Evolutionary conservation across 345 rosid genomes (phyloP).

Genomic region (Triadica sebifera): DNA sequence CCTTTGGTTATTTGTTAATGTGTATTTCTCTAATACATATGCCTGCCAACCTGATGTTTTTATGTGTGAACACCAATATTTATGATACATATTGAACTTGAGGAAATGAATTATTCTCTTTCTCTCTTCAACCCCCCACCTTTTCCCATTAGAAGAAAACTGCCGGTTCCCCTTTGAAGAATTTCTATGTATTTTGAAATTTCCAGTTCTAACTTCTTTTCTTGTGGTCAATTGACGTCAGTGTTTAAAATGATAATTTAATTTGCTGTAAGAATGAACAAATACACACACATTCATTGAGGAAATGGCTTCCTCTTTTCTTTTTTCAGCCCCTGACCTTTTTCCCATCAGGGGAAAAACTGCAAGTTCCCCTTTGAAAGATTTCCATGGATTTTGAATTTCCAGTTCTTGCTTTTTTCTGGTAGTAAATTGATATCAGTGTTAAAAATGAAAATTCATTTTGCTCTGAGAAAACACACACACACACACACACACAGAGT

Average conservation of each 20-base stretch:
- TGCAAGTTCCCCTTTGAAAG: not conserved
- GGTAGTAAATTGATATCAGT: not conserved
- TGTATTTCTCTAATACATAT: too few relatives aligned
- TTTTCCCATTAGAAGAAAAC: not conserved
- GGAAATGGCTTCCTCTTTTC: not conserved
- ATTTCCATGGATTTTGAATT: not conserved
- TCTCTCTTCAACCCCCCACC: not conserved
- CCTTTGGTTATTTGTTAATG: too few relatives aligned
- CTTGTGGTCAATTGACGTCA: too few relatives aligned
- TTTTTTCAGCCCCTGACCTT: not conserved
- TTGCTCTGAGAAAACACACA: not conserved
- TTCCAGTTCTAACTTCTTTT: not conserved
- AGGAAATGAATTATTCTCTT: not conserved
- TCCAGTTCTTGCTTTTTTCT: not conserved
- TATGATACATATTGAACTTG: not conserved
- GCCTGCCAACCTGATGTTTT: too few relatives aligned
- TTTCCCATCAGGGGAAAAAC: not conserved
- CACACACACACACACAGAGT: too few relatives aligned
- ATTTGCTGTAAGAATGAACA: too few relatives aligned
- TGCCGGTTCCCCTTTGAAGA: not conserved
- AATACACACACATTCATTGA: too few relatives aligned
- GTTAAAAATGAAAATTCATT: not conserved
- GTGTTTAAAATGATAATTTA: too few relatives aligned
- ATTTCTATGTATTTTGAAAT: not conserved
- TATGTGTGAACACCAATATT: too few relatives aligned